Evolutionary conservation across 352 stramenopile genomes (phyloP), one percentile per base, ranked within the genome.

Genomic region (Pythium aphanidermatum): DNA sequence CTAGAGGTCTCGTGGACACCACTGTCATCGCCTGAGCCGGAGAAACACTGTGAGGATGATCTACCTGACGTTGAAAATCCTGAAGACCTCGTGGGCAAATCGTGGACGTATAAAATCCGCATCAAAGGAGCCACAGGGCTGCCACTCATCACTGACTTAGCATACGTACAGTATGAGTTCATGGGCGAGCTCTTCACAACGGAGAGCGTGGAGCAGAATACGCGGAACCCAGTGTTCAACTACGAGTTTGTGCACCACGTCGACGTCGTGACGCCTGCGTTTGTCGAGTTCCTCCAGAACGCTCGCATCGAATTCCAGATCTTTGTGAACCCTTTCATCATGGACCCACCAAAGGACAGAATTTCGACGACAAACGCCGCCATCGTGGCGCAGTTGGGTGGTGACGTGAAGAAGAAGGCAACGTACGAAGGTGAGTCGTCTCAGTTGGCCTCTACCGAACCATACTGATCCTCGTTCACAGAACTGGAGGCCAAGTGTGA

Each of bases 121-220:
- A 94, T 96, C 58, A 83, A 90, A 43, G 72, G 75, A 10, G 81
- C 77, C 12, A 86, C 75, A 6, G 77, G 81, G 2, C 65, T 97
- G 32, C 86, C 90, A 10, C 75, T 96, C 12, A 93, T 92, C 41
- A 95, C 86, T 2, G 80, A 93, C 48, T 58, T 92, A 35, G 89
- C 84, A 1, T 97, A 97, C 61, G 91, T 89, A 7, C 81, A 96
- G 63, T 97, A 97, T 58, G 84, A 96, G 45, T 97, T 97, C 33
- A 63, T 96, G 4, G 90, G 86, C 10, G 84, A 97, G 54, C 76
- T 89, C 8, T 97, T 94, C 56, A 96, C 80, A 35, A 96, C 89
- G 9, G 89, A 96, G 43, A 91, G 74, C 42, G 84, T 96, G 14
- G 82, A 96, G 59, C 82, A 93, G 35, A 83, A 89, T 39, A 92